These are phyloP conservation scores for Narthecium ossifragum DNA, from an alignment of 106 monocot species.

Conservation along the genomic window DNA sequence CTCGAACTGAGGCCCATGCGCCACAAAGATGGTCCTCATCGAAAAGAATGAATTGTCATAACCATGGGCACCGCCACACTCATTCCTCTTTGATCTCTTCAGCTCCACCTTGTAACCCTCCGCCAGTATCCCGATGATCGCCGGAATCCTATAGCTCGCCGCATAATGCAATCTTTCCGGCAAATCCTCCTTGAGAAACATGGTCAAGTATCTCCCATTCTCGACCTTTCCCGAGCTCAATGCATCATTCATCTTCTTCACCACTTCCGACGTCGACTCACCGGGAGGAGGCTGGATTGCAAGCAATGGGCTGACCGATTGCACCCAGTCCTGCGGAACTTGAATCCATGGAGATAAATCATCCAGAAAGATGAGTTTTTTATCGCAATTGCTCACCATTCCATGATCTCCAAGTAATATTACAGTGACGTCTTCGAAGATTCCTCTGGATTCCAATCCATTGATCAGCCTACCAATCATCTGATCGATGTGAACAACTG, in stretches of 20 bases:
- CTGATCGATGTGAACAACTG: conserved; percentile 36
- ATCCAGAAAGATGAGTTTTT: conserved; percentile 47
- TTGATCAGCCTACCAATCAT: conserved; percentile 55
- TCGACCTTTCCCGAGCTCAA: conserved; percentile 50
- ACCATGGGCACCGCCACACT: conserved; percentile 67
- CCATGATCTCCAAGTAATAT: conserved; percentile 75
- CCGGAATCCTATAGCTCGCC: conserved; percentile 40
- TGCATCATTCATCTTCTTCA: conserved; percentile 59
- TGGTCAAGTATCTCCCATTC: conserved; percentile 44
- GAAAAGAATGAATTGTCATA: conserved; percentile 64
- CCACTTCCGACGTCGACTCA: conserved; percentile 30
- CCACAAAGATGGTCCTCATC: conserved; percentile 54
- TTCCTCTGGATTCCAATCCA: conserved; percentile 61
- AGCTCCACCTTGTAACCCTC: conserved; percentile 48
- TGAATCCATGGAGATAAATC: conserved; percentile 58
- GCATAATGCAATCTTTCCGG: conserved; percentile 49
- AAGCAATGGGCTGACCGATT: conserved; percentile 36
- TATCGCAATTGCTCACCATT: conserved; percentile 64
- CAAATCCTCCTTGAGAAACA: conserved; percentile 59
- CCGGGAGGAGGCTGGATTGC: conserved; percentile 32
- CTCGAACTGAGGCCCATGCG: conserved; percentile 44
- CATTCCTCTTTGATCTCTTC: conserved; percentile 19
- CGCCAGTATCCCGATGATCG: conserved; percentile 45
- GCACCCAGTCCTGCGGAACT: conserved; percentile 41
- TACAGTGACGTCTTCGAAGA: conserved; percentile 68